Evolutionary conservation across 441 rosid genomes (phyloP).

Genomic region (Syzygium syzygioides): DNA sequence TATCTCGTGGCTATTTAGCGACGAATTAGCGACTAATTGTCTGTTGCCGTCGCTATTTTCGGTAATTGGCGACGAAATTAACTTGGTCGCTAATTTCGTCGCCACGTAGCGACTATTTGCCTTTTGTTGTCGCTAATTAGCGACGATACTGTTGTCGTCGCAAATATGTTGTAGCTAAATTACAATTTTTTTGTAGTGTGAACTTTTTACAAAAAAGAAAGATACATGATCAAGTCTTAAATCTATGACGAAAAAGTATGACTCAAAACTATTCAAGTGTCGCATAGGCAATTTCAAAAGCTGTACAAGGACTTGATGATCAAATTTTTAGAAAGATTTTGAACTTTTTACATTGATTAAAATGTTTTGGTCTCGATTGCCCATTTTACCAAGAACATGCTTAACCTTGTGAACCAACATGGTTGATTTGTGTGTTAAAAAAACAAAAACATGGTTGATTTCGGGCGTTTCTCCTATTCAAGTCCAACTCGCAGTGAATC

Average conservation of each 20-base stretch:
- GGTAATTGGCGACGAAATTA: no score
- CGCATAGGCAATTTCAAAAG: neutral
- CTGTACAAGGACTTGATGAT: neutral
- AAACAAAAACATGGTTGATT: neutral
- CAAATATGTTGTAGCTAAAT: no score
- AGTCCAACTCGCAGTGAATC: neutral
- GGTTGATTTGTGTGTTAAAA: neutral
- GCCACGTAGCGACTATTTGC: no score
- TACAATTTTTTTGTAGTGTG: no score
- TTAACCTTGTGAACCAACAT: neutral
- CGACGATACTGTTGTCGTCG: no score
- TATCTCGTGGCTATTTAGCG: no score
- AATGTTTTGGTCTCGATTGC: neutral
- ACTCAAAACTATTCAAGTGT: neutral
- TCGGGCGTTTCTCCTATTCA: neutral
- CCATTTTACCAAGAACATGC: neutral
- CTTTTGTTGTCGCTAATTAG: no score
- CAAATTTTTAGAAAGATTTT: neutral
- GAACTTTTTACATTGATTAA: neutral
- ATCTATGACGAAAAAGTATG: neutral
- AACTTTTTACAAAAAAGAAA: neutral
- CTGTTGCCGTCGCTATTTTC: no score
- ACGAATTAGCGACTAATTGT: no score
- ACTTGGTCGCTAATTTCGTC: no score
- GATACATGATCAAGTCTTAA: neutral